Conservation (phyloP, 257 asterid genomes). For the Salvia splendens region DNA sequence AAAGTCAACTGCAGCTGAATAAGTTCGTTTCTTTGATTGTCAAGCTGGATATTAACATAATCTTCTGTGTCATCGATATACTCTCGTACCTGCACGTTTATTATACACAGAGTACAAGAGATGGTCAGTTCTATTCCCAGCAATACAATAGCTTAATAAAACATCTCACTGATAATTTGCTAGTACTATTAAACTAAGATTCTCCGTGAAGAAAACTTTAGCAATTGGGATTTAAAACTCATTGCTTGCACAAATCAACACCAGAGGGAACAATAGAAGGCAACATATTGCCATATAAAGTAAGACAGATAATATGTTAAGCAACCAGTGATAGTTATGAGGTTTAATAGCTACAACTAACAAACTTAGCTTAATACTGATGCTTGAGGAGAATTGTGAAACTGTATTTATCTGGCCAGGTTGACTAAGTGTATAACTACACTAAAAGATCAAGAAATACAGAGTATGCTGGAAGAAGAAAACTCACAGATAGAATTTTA, state of each 20-base stretch:
- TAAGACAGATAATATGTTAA: background rate
- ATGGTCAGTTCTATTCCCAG: conserved; percentile 17
- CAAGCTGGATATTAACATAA: conserved; percentile 88
- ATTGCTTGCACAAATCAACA: background rate
- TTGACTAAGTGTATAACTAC: background rate
- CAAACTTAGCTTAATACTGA: background rate
- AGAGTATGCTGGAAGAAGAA: conserved; percentile 5
- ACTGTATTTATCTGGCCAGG: background rate
- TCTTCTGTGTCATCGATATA: conserved; percentile 93
- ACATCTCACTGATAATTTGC: background rate
- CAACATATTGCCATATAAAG: background rate
- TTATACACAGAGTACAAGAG: background rate
- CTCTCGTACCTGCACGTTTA: conserved; percentile 70
- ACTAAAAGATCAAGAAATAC: background rate
- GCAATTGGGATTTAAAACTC: background rate
- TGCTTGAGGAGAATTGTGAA: background rate
- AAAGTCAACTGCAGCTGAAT: conserved; percentile 82
- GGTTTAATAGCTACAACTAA: background rate
- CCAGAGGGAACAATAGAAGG: conserved; percentile 2
- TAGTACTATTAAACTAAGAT: background rate
- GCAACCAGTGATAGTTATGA: background rate
- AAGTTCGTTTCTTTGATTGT: conserved; percentile 85
- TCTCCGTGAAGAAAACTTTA: background rate
- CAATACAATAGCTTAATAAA: background rate
- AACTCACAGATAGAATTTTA: conserved; percentile 91